phyloP scores from a whole-genome alignment of 495 filamentous ascomycete genomes.

The Penicillium turbatum region DNA sequence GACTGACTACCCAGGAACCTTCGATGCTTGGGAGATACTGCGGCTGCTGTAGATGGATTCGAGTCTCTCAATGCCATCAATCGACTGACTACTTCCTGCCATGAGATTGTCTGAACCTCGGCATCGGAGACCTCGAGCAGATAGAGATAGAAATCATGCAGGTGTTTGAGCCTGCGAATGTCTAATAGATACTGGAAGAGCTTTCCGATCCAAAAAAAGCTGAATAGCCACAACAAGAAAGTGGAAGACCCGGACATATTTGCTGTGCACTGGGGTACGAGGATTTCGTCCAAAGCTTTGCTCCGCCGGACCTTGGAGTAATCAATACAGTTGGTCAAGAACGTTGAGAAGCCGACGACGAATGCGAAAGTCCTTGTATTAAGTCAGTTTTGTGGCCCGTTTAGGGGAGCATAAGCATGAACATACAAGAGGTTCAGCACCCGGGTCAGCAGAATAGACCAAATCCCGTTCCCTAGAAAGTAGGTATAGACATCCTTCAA shows the following conservation, averaged over 20 bases:
- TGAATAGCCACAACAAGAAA: constrained; percentile 76
- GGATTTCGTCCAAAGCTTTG: constrained; percentile 68
- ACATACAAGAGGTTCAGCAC: constrained; percentile 70
- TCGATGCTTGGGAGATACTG: constrained; percentile 55
- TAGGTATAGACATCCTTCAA: constrained; percentile 88
- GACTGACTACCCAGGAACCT: constrained; percentile 77
- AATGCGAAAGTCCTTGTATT: constrained; percentile 61
- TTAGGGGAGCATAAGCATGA: background rate
- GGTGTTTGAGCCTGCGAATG: constrained; percentile 65
- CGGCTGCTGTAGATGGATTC: constrained; percentile 76
- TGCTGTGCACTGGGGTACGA: constrained; percentile 76
- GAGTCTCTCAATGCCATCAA: constrained; percentile 83
- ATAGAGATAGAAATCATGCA: constrained; percentile 87
- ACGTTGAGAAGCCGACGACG: constrained; percentile 77
- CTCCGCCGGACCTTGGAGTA: constrained; percentile 72
- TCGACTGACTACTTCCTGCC: constrained; percentile 88
- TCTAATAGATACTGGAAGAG: constrained; percentile 70
- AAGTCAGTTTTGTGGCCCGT: constrained; percentile 5
- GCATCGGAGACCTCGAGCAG: constrained; percentile 81
- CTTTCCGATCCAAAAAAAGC: constrained; percentile 83
- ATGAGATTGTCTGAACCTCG: constrained; percentile 94
- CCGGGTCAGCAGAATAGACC: constrained; percentile 76
- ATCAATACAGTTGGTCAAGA: constrained; percentile 83
- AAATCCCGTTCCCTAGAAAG: constrained; percentile 78
- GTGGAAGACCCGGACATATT: constrained; percentile 81